Evolutionary conservation across 768 basidiomycete genomes (phyloP).

Genomic region (Leucosporidium creatinivorum): DNA sequence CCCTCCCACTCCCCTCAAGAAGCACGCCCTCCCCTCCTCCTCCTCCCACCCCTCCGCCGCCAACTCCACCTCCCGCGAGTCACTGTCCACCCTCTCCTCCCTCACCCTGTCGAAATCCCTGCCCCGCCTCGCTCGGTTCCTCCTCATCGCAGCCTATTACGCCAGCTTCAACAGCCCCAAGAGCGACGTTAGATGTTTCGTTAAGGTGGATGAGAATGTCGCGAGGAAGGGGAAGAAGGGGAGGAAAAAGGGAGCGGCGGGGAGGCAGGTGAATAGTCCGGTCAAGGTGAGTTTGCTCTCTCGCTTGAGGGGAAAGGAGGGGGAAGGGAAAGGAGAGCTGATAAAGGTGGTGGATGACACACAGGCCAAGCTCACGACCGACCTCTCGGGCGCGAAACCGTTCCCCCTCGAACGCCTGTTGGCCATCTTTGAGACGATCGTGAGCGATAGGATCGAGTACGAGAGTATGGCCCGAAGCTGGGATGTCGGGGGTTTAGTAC

Average conservation of each 20-base stretch:
- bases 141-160: conserved; percentile 41
- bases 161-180: conserved; percentile 43
- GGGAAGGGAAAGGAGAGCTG: too few species aligned
- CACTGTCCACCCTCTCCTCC: not conserved
- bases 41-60: not conserved
- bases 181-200: conserved; percentile 43
- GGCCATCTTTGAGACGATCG: conserved; percentile 41
- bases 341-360: too few species aligned
- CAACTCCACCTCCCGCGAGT: not conserved
- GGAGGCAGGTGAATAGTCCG: conserved; percentile 1
- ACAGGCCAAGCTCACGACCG: conserved; percentile 2
- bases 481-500: conserved; percentile 4
- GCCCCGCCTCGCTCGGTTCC: conserved; percentile 35
- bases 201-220: conserved; percentile 36
- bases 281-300: conserved; percentile 8
- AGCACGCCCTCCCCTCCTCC: not conserved
- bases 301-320: too few species aligned
- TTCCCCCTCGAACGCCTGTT: conserved; percentile 43
- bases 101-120: conserved; percentile 16
- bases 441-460: conserved; percentile 12
- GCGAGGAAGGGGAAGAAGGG: conserved; percentile 14
- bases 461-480: not conserved
- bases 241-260: not conserved
- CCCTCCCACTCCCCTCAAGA: not conserved
- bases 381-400: conserved; percentile 32